Evolutionary conservation across 2,329 filamentous ascomycete genomes (phyloP), one percentile per base, ranked within the genome.

Genomic region (Neonectria ditissima): DNA sequence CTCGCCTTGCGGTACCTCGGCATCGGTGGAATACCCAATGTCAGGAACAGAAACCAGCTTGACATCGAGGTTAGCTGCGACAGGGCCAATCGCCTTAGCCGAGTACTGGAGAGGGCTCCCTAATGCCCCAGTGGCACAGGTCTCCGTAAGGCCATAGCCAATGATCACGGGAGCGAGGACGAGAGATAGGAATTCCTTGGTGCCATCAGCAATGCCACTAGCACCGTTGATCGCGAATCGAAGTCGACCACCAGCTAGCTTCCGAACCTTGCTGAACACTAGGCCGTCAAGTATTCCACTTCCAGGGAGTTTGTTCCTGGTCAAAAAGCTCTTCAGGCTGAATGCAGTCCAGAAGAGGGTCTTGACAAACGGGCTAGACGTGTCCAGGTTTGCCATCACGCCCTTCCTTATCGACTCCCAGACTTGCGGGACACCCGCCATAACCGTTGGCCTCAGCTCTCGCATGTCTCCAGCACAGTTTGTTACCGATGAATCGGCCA

Each of bases 341-440:
- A 87, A 83, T 2, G 88, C 87, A n/a, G 82, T 82, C 88, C 87
- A 90, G 84, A 99, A 99, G 63, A 97, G 80, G 69, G 90, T 89
- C 78, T 84, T 89, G 55, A 90, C 85, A 30, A 98, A 56, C 9
- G 84, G 77, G 71, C 89, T 89, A 65, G 90, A 86, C 60, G 86
- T 83, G 74, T 92, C 90, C 55, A 98, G 89, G 77, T 93, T 92
- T 72, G 83, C 80, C 69, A 94, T 83, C 73, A 99, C 92, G 54
- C 96, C 95, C 83, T 98, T 99, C 84, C 93, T 95, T 72, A 99
- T 91, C 0, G 92, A 94, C 81, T 99, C 96, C 93, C 94, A 99
- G 28, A 98, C 92, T 59, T 97, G 94, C 0, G 96, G 96, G 1
- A 99, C 96, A 76, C 96, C 96, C 24, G 97, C 91, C 76, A 99